phyloP scores from a whole-genome alignment of 2,329 filamentous ascomycete genomes.

The Colletotrichum cordylinicola region DNA sequence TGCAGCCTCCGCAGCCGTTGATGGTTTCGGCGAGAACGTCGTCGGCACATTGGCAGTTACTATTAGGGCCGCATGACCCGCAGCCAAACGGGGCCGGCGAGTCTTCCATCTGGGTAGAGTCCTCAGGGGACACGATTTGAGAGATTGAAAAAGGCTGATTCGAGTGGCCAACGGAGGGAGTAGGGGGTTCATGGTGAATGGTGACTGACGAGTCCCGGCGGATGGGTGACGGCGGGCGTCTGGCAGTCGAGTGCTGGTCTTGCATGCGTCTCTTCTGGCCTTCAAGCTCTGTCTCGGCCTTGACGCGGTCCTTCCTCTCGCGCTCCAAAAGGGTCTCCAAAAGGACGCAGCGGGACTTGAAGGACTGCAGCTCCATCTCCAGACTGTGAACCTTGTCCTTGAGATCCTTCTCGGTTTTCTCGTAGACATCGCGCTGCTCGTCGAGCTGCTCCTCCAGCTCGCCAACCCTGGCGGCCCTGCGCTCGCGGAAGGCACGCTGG shows the following conservation, averaged over 20 bases:
- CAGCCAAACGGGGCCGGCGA: conserved; percentile 50
- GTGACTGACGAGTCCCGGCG: conserved; percentile 7
- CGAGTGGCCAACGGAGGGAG: conserved; percentile 36
- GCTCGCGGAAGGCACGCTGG: conserved; percentile 88
- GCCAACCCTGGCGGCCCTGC: conserved; percentile 82
- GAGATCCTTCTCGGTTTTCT: conserved; percentile 62
- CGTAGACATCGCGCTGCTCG: conserved; percentile 61
- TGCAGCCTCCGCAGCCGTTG: conserved; percentile 71
- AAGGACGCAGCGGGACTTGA: conserved; percentile 64
- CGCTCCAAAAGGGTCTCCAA: conserved; percentile 69
- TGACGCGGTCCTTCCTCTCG: conserved; percentile 56
- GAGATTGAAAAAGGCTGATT: conserved; percentile 59
- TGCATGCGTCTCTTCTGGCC: conserved; percentile 25
- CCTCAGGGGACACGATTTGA: conserved; percentile 62
- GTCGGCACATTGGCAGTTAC: conserved; percentile 64
- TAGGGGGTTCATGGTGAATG: conserved; percentile 24
- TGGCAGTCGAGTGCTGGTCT: conserved; percentile 15
- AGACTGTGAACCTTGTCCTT: conserved; percentile 63
- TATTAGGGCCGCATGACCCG: conserved; percentile 59
- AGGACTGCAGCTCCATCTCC: conserved; percentile 71
- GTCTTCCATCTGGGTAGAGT: conserved; percentile 40
- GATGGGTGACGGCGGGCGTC: conserved; percentile 27
- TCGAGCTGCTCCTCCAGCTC: conserved; percentile 74
- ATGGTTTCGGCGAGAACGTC: conserved; percentile 59
- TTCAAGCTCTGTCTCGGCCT: conserved; percentile 46